Conservation (phyloP, 148 eudicot genomes). For the Hydrangea macrophylla region DNA sequence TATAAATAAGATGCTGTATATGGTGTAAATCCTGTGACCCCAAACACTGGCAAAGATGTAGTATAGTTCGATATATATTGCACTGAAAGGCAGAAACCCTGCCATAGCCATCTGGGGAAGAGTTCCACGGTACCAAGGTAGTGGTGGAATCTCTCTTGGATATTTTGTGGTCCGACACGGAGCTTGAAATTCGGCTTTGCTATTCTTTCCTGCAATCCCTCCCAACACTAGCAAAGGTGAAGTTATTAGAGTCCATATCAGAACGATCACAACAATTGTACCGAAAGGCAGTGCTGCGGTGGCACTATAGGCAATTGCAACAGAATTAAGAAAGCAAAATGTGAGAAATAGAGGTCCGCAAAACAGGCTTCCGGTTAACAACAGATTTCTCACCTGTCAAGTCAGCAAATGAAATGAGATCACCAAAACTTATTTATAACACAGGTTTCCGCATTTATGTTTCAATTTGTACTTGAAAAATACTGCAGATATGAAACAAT, state of each 20-base stretch:
- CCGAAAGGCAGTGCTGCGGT: constrained; percentile 16
- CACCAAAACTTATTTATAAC: neutral
- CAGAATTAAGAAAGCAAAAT: constrained; percentile 19
- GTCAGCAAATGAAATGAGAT: neutral
- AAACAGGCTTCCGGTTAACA: constrained; percentile 14
- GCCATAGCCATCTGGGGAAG: constrained; percentile 20
- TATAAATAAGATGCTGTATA: constrained; percentile 25
- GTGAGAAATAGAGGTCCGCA: constrained; percentile 15
- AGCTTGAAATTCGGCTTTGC: constrained; percentile 16
- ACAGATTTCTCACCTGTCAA: constrained; percentile 16
- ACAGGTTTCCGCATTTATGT: neutral
- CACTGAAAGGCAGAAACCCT: constrained; percentile 16
- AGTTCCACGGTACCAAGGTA: constrained; percentile 15
- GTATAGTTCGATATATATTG: constrained; percentile 12
- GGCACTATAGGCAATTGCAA: constrained; percentile 8
- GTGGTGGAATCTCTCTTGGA: constrained; percentile 14
- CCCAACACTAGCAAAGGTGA: constrained; percentile 14
- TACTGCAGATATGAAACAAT: neutral
- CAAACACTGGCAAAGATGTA: constrained; percentile 15
- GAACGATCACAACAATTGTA: constrained; percentile 11
- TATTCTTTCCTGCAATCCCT: constrained; percentile 18
- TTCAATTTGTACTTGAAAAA: neutral
- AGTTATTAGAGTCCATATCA: constrained; percentile 11
- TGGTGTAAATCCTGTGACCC: constrained; percentile 17
- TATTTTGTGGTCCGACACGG: constrained; percentile 14